Conservation (phyloP, 805 yeast species). For the Kluyveromyces starmeri region DNA sequence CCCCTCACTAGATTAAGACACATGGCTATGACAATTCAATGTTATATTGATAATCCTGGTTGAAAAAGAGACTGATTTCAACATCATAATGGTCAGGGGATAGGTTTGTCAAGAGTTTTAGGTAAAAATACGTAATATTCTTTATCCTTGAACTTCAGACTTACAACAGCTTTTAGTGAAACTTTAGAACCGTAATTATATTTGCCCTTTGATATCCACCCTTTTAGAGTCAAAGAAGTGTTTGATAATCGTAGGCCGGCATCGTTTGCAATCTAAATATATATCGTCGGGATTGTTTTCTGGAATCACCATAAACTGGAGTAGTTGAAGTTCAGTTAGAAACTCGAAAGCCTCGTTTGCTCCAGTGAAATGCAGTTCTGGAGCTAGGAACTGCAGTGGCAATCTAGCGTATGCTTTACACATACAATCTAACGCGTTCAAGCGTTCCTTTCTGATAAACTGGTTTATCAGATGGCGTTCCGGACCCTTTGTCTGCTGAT, state of each 20-base stretch:
- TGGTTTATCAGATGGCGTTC: slow-evolving; percentile 41
- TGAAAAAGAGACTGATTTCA: no score
- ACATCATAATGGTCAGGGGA: no score
- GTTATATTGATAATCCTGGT: no score
- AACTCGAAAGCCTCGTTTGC: slow-evolving; percentile 35
- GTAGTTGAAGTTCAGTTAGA: slow-evolving; percentile 34
- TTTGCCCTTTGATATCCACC: slow-evolving; percentile 88
- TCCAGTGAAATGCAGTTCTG: slow-evolving; percentile 35
- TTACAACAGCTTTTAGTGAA: not conserved
- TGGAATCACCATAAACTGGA: slow-evolving; percentile 23
- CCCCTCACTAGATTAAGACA: slow-evolving; percentile 42
- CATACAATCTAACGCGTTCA: slow-evolving; percentile 47
- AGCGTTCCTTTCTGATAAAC: slow-evolving; percentile 49
- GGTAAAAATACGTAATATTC: no score
- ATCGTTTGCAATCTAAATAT: slow-evolving; percentile 28
- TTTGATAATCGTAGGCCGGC: slow-evolving; percentile 31
- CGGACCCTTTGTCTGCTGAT: slow-evolving; percentile 33
- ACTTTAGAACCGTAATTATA: slow-evolving; percentile 28
- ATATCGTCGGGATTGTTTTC: slow-evolving; percentile 21
- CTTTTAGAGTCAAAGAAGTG: slow-evolving; percentile 37
- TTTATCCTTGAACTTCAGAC: no score
- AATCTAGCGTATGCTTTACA: slow-evolving; percentile 48
- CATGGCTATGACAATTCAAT: no score
- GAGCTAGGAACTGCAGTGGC: slow-evolving; percentile 30
- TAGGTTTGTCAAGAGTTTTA: no score